Conservation (phyloP, 768 basidiomycete species). For the Hysterangium stoloniferum region DNA sequence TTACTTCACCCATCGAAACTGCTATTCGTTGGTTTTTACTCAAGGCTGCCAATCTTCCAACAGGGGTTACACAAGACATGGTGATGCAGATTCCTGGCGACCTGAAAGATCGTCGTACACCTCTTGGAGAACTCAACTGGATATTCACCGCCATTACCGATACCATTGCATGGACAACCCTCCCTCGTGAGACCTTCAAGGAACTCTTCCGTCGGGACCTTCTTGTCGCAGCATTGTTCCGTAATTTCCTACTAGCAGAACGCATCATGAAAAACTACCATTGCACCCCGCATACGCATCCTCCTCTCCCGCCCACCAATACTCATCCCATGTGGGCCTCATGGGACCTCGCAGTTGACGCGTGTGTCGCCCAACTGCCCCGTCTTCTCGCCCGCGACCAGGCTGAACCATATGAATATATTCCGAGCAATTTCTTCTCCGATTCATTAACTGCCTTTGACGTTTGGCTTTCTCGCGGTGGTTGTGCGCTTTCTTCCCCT, state of each 20-base stretch:
- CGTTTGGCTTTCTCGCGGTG: slow-evolving; percentile 95
- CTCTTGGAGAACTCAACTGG: slow-evolving; percentile 98
- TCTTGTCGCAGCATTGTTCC: slow-evolving; percentile 91
- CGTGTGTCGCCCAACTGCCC: slow-evolving; percentile 89
- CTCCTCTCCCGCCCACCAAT: slow-evolving; percentile 89
- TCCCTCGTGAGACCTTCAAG: slow-evolving; percentile 89
- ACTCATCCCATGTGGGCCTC: slow-evolving; percentile 95
- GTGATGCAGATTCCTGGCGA: slow-evolving; percentile 94
- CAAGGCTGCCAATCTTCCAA: slow-evolving; percentile 81
- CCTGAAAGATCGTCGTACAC: slow-evolving; percentile 91
- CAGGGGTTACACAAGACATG: slow-evolving; percentile 78
- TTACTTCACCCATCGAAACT: slow-evolving; percentile 97
- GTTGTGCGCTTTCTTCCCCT: slow-evolving; percentile 76
- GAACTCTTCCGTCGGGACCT: slow-evolving; percentile 92
- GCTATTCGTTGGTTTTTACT: slow-evolving; percentile 86
- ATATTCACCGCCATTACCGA: slow-evolving; percentile 99
- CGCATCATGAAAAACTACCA: slow-evolving; percentile 97
- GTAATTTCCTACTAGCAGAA: slow-evolving; percentile 95
- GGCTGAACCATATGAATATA: slow-evolving; percentile 62
- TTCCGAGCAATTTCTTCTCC: slow-evolving; percentile 87
- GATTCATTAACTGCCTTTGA: slow-evolving; percentile 97
- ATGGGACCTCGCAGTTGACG: slow-evolving; percentile 96
- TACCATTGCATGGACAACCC: slow-evolving; percentile 98
- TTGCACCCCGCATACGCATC: slow-evolving; percentile 91
- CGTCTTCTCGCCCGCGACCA: slow-evolving; percentile 44